A percentile compares a stretch with the other conserved stretches of the same genome.
Evolutionary conservation across 257 asterid genomes (phyloP).

Genomic region (Buddleja alternifolia): DNA sequence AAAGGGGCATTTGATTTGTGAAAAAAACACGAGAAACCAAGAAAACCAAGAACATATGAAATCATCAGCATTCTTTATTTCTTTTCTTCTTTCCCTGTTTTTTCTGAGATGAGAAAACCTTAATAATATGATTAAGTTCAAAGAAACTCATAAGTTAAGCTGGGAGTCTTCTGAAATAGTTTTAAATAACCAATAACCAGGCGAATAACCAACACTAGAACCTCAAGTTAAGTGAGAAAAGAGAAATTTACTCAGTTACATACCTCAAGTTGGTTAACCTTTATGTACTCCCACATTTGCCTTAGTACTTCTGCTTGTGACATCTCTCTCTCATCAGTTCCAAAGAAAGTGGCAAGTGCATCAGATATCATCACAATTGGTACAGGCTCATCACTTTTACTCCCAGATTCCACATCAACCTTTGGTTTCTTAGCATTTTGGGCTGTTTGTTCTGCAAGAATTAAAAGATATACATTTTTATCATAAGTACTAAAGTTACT

Average conservation of each 20-base stretch:
- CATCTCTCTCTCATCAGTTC: slow-evolving; percentile 67
- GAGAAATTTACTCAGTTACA: slow-evolving; percentile 24
- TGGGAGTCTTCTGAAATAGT: too few relatives aligned
- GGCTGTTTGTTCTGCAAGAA: slow-evolving; percentile 53
- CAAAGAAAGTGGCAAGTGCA: slow-evolving; percentile 71
- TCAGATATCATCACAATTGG: slow-evolving; percentile 73
- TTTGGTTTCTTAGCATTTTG: slow-evolving; percentile 55
- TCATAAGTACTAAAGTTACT: slow-evolving; percentile 19
- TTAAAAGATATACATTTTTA: slow-evolving; percentile 5
- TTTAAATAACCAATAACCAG: too few relatives aligned
- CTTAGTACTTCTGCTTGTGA: slow-evolving; percentile 71
- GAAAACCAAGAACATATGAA: too few relatives aligned
- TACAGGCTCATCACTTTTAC: slow-evolving; percentile 51
- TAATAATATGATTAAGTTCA: too few relatives aligned
- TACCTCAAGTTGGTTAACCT: slow-evolving; percentile 81
- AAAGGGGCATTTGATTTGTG: too few relatives aligned
- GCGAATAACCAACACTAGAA: too few relatives aligned
- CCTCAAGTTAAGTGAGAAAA: not conserved
- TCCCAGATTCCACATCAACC: slow-evolving; percentile 61
- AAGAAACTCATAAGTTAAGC: too few relatives aligned
- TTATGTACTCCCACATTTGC: slow-evolving; percentile 82
- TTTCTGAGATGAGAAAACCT: too few relatives aligned
- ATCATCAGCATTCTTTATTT: too few relatives aligned
- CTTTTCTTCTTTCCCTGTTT: too few relatives aligned
- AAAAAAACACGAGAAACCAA: too few relatives aligned